These are phyloP conservation scores for Rhazya stricta DNA, from an alignment of 257 asterid genomes.

Conservation along the genomic window DNA sequence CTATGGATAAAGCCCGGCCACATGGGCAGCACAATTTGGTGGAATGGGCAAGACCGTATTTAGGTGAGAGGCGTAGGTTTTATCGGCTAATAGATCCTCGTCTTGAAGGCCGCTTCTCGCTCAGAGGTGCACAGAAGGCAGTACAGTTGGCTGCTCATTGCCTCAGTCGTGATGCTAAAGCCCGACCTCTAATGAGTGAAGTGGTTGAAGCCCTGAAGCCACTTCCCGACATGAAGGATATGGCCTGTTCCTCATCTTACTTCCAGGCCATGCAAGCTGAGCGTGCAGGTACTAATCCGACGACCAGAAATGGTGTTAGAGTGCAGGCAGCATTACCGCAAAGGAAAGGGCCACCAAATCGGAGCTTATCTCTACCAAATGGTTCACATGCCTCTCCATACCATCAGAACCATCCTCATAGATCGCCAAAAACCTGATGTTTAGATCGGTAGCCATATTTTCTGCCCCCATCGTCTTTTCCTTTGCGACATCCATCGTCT, in stretches of 20 bases:
- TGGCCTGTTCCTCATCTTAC: slow-evolving; percentile 55
- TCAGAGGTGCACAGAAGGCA: slow-evolving; percentile 53
- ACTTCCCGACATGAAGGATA: slow-evolving; percentile 47
- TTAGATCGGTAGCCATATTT: background rate
- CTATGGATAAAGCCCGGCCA: slow-evolving; percentile 62
- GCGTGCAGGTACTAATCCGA: slow-evolving; percentile 27
- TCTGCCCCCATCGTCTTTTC: background rate
- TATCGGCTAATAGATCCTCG: slow-evolving; percentile 59
- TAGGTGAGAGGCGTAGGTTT: slow-evolving; percentile 52
- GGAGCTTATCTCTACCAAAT: slow-evolving; percentile 42
- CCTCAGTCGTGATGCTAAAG: slow-evolving; percentile 61
- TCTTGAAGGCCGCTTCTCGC: slow-evolving; percentile 64
- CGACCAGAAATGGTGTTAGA: slow-evolving; percentile 27
- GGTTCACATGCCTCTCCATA: slow-evolving; percentile 42
- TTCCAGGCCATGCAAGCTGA: slow-evolving; percentile 53
- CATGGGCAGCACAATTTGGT: slow-evolving; percentile 67
- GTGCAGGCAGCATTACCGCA: slow-evolving; percentile 26
- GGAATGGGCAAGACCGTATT: slow-evolving; percentile 66
- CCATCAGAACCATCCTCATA: slow-evolving; percentile 29
- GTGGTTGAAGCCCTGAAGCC: slow-evolving; percentile 64
- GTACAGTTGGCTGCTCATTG: slow-evolving; percentile 67
- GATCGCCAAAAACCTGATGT: slow-evolving; percentile 40
- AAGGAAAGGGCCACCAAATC: slow-evolving; percentile 36
- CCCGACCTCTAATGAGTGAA: slow-evolving; percentile 70
- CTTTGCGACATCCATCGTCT: background rate